phyloP scores from a whole-genome alignment of 352 stramenopile genomes.

The Globisporangium takayamanum region DNA sequence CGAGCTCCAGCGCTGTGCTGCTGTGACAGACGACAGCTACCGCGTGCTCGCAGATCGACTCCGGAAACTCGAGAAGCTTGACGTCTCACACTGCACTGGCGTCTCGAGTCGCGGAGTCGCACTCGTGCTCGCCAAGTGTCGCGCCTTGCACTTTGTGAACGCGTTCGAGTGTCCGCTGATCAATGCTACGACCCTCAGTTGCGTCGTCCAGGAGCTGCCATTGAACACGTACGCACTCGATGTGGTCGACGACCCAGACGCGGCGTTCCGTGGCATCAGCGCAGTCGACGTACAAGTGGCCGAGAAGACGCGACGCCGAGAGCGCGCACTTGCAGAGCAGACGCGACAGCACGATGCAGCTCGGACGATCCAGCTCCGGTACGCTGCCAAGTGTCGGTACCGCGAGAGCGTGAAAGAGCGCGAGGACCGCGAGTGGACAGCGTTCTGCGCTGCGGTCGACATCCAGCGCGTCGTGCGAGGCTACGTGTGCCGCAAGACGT shows the following conservation, averaged over 20 bases:
- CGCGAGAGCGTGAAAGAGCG: slow-evolving; percentile 17
- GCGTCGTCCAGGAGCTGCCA: slow-evolving; percentile 11
- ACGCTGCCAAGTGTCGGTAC: slow-evolving; percentile 22
- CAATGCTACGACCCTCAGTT: slow-evolving; percentile 20
- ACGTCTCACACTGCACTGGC: slow-evolving; percentile 28
- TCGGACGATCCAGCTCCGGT: slow-evolving; percentile 37
- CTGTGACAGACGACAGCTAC: slow-evolving; percentile 29
- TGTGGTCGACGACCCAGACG: slow-evolving; percentile 40
- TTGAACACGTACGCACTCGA: slow-evolving; percentile 37
- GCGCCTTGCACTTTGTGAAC: slow-evolving; percentile 45
- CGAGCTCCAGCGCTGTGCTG: slow-evolving; percentile 17
- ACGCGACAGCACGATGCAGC: slow-evolving; percentile 22
- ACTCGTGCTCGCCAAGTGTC: slow-evolving; percentile 28
- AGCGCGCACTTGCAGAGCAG: slow-evolving; percentile 17
- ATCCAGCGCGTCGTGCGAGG: slow-evolving; percentile 56
- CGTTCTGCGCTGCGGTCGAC: slow-evolving; percentile 47
- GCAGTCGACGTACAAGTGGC: slow-evolving; percentile 28
- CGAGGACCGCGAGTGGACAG: slow-evolving; percentile 28
- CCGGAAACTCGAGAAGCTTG: slow-evolving; percentile 31
- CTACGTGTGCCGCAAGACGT: slow-evolving; percentile 30
- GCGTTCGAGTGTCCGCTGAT: slow-evolving; percentile 30
- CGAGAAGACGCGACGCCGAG: slow-evolving; percentile 27
- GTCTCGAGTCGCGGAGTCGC: slow-evolving; percentile 22
- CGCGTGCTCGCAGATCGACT: slow-evolving; percentile 22
- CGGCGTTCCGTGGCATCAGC: slow-evolving; percentile 38